Evolutionary conservation across 768 basidiomycete genomes (phyloP), one percentile per base, ranked within the genome.

Genomic region (Mrakia hoshinonis): DNA sequence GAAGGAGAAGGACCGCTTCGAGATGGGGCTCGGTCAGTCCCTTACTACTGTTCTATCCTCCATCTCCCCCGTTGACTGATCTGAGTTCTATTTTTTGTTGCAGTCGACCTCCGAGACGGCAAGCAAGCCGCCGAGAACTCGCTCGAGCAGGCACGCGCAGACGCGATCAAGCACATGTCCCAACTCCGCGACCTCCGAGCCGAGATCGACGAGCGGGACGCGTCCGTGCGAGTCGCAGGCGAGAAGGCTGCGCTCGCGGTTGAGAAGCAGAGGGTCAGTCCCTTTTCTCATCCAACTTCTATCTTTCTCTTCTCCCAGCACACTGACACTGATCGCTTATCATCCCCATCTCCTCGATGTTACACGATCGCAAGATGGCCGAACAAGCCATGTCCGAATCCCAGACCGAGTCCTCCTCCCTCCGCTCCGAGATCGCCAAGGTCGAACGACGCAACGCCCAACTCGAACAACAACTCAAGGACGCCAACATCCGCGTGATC

Each of bases 1-100:
- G 81, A 89, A 89, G 77, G 91, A 93, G 81, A 90, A 87, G 78
- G 90, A 92, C 71, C 87, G 89, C 13, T 81, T 92, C 81, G 90
- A 92, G 73, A 88, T 85, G 66, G 91, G 90, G 83, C 90, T 92
- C 67, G 78, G 78, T 5, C 89, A 92, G 77, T 76, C 91, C 70
- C 87, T 20, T 7, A 29, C 43, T 9, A 18, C 62, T 29, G 1
- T 43, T 20, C 46, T 24, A 3, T 38, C 38, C 22, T 26, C 18
- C 38, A 15, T 61, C 31, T n/a, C 12, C 4, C 64, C 46, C 12
- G 46, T 29, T 66, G 13, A 4, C 26, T 29, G 10, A 5, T 18
- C 48, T 66, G 46, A 26, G 2, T 34, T 13, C 4, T 49, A 4
- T 24, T 49, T 48, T 20, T 31, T 31, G 2, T 9, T 48, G 11